Evolutionary conservation across 371 early-diverging fungal genomes (phyloP).

Genomic region (Syncephalastrum sp.): DNA sequence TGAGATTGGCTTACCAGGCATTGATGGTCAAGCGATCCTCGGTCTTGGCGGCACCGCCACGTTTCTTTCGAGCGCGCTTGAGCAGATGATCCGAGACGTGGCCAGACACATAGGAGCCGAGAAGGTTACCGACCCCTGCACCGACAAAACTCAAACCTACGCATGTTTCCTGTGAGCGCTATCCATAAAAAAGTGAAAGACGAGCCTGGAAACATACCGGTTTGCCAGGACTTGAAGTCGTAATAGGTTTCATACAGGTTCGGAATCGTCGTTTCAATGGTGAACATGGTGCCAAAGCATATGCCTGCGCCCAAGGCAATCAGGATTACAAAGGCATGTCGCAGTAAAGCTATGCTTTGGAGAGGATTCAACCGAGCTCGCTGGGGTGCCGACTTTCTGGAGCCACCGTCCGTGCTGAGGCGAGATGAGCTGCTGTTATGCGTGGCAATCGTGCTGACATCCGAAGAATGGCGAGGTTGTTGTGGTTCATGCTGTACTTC

Average conservation of each 20-base stretch:
- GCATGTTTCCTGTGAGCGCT: neutral
- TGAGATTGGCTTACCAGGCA: slow-evolving; percentile 25
- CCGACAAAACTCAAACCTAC: slow-evolving; percentile 41
- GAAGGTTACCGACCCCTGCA: slow-evolving; percentile 41
- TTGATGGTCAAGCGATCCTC: slow-evolving; percentile 46
- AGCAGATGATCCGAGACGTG: slow-evolving; percentile 35
- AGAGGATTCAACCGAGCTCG: slow-evolving; percentile 27
- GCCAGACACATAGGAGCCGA: slow-evolving; percentile 37
- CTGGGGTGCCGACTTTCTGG: neutral
- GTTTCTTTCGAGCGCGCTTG: slow-evolving; percentile 18
- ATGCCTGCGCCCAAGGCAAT: slow-evolving; percentile 43
- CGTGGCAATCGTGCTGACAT: slow-evolving; percentile 2
- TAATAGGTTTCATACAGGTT: slow-evolving; percentile 29
- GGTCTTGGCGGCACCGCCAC: slow-evolving; percentile 28
- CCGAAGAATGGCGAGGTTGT: neutral
- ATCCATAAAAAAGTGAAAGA: neutral
- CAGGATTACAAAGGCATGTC: slow-evolving; percentile 42
- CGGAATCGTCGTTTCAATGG: slow-evolving; percentile 46
- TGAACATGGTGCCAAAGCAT: slow-evolving; percentile 50
- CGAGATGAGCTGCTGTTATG: neutral
- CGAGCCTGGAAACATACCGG: slow-evolving; percentile 19
- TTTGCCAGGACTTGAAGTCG: slow-evolving; percentile 45
- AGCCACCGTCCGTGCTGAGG: neutral
- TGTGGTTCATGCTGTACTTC: neutral
- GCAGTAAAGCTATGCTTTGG: slow-evolving; percentile 32